Base-by-base conservation (phyloP, 108 stramenopile genomes). In the Pseudonitzschia pungens region DNA sequence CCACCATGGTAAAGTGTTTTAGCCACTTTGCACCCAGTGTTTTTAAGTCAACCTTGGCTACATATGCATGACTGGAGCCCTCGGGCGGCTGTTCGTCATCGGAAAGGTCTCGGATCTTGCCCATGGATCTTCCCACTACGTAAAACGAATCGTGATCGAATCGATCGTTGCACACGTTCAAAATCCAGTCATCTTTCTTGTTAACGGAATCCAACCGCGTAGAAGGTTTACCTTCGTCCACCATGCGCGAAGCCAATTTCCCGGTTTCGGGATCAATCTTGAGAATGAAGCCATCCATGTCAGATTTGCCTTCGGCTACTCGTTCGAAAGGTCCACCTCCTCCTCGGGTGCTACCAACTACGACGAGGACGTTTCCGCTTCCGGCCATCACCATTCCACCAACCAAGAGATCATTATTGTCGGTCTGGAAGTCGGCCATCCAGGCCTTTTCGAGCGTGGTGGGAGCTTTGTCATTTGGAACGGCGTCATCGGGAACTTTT, bases 281-380 rank as follows among this genome's bases (percentile, higher is more conserved):
- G 42, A 78, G 62, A 15, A 85, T 62, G 65, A 81, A 85, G 0
- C 81, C 84, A 73, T 85, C 84, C 67, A 76, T 48, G 31, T 76
- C 78, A 14, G 59, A 68, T 16, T 21, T 26, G 51, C 64, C 65
- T 29, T 63, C 44, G 28, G 50, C 44, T 16, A 60, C 45, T 0
- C n/a, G 32, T n/a, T 72, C 78, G 64, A 73, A 79, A 5, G 66
- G 52, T 28, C 53, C 68, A 18, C 79, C 79, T 8, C 36, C 28
- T 2, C 67, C 81, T 1, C 41, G 63, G 41, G 83, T 84, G 54
- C 60, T 67, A 14, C 83, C 83, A n/a, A 73, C 83, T n/a, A 75
- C 76, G 29, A 84, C 54, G 12, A 84, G 72, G 16, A 56, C 58
- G 42, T 73, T 24, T n/a, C 65, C 59, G 48, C 69, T 56, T 50